Evolutionary conservation across 179 eudicot species (phyloP).

Genomic region (Patellifolia procumbens): DNA sequence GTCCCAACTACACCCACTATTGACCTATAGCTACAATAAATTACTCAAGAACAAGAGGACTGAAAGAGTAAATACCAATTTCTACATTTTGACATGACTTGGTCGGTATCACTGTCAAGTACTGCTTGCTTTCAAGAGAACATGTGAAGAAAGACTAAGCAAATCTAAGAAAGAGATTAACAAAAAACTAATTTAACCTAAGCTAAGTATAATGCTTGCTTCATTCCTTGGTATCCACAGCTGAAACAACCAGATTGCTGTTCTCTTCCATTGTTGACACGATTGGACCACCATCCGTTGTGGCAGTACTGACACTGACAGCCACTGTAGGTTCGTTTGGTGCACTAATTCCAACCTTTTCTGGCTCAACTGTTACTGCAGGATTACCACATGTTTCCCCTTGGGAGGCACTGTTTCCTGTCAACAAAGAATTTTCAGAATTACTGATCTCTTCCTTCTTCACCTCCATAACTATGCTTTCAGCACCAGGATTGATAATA

Average conservation of each 20-base stretch:
- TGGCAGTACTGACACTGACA: slow-evolving; percentile 10
- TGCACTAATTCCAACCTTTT: slow-evolving; percentile 8
- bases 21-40: neutral
- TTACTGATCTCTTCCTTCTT: slow-evolving; percentile 7
- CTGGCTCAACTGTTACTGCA: neutral
- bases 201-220: neutral
- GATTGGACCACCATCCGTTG: neutral
- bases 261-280: slow-evolving; percentile 12
- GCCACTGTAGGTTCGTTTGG: neutral
- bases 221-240: slow-evolving; percentile 11
- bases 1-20: too few species aligned
- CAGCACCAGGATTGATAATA: neutral
- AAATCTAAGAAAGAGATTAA: neutral
- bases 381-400: slow-evolving; percentile 10
- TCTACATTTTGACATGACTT: neutral
- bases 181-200: slow-evolving; percentile 4
- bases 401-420: slow-evolving; percentile 11
- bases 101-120: neutral
- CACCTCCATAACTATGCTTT: neutral
- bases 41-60: neutral
- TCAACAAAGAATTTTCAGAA: slow-evolving; percentile 1
- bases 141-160: neutral
- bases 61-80: neutral
- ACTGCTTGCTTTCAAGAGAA: neutral
- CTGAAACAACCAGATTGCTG: neutral